Evolutionary conservation across 2,329 filamentous ascomycete genomes (phyloP).

Genomic region (Mollisiaceae sp.): DNA sequence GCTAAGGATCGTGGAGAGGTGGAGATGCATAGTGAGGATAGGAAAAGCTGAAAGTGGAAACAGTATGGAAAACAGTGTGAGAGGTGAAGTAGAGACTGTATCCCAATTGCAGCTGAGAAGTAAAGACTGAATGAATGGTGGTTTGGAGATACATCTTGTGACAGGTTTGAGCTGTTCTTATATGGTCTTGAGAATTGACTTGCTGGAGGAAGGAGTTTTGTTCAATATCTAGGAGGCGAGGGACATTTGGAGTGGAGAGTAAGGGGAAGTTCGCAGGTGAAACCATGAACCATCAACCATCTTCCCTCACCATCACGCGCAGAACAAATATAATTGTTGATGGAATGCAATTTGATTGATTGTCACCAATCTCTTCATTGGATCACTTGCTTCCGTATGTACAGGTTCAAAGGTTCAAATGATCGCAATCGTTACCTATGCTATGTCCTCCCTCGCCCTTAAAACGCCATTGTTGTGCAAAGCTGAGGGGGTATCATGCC

Average conservation of each 20-base stretch:
- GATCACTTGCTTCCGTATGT: slow-evolving; percentile 33
- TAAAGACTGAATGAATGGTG: too few species aligned
- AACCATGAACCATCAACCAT: too few species aligned
- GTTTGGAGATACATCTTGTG: not conserved
- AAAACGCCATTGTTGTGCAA: slow-evolving; percentile 19
- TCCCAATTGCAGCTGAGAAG: too few species aligned
- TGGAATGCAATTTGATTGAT: slow-evolving; percentile 18
- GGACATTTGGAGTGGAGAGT: not conserved
- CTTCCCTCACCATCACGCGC: not conserved
- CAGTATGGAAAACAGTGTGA: too few species aligned
- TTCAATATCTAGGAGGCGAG: slow-evolving; percentile 7
- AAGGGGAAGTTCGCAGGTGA: not conserved
- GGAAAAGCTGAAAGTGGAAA: too few species aligned
- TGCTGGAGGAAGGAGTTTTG: not conserved
- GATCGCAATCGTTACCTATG: slow-evolving; percentile 6
- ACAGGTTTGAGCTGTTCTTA: slow-evolving; percentile 16
- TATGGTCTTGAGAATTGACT: slow-evolving; percentile 11
- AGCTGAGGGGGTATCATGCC: slow-evolving; percentile 36
- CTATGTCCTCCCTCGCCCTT: not conserved
- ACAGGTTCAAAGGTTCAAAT: slow-evolving; percentile 30
- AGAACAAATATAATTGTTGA: slow-evolving; percentile 4
- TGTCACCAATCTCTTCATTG: slow-evolving; percentile 27
- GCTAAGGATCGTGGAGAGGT: slow-evolving; percentile 14
- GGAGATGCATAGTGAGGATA: slow-evolving; percentile 28
- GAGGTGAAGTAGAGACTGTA: too few species aligned